These are phyloP conservation scores for Macrocybe gigantea DNA, from an alignment of 768 basidiomycete genomes.

Conservation along the genomic window DNA sequence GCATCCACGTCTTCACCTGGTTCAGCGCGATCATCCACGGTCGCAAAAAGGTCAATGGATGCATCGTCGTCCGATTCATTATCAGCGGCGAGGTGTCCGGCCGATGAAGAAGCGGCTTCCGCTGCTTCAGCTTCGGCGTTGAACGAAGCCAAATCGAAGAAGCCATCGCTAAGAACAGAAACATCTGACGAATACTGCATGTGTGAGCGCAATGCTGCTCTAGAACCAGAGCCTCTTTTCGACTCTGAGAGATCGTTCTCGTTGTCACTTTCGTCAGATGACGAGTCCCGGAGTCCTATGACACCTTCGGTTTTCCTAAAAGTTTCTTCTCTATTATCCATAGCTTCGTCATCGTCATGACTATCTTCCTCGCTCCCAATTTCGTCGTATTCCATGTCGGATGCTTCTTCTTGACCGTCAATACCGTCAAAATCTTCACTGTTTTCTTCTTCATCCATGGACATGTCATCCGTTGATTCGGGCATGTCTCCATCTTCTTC, in stretches of 20 bases:
- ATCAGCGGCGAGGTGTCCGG: conserved; percentile 50
- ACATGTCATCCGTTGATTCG: conserved; percentile 17
- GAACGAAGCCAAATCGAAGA: conserved; percentile 86
- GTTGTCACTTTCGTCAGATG: conserved; percentile 28
- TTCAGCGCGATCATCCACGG: conserved; percentile 45
- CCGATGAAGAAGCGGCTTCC: conserved; percentile 58
- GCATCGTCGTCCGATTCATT: conserved; percentile 50
- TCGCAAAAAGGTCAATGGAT: conserved; percentile 61
- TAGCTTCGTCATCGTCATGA: conserved; percentile 19
- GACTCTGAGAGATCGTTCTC: conserved; percentile 16
- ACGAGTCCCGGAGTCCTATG: conserved; percentile 29
- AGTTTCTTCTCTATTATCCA: conserved; percentile 20
- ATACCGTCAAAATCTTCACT: conserved; percentile 27
- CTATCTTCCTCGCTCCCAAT: conserved; percentile 15
- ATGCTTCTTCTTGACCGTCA: conserved; percentile 22
- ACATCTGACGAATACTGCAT: conserved; percentile 12
- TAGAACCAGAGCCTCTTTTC: background rate
- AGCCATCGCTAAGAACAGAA: conserved; percentile 73
- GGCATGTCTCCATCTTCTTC: conserved; percentile 34
- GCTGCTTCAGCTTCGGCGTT: conserved; percentile 79
- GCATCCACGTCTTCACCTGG: conserved; percentile 37
- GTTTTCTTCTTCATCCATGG: conserved; percentile 22
- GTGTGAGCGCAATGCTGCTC: conserved; percentile 15
- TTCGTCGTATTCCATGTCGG: conserved; percentile 13
- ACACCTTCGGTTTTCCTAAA: conserved; percentile 19